Base-by-base conservation (phyloP, 2,329 filamentous ascomycete genomes). In the Camillea tinctor region DNA sequence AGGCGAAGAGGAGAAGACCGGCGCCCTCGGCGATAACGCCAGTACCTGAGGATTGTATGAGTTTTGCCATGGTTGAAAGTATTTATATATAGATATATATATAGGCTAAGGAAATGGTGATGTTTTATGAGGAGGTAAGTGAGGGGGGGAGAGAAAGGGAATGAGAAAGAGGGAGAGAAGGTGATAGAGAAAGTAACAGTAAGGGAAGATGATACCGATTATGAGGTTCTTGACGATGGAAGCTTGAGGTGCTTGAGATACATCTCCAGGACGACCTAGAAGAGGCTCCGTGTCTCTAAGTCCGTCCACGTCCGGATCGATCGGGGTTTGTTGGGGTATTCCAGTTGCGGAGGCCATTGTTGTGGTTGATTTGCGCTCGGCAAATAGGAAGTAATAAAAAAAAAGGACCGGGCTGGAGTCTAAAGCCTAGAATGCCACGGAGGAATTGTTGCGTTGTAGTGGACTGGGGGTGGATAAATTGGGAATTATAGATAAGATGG, bases 21-120 rank as follows among this genome's bases (percentile, higher is more conserved):
- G 92, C 94, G 50, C 85, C 83, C 76, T 97, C 93, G 49, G 92
- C 91, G 61, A 97, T 76, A 61, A 89, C 82, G 59, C 87, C 94
- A 17, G 93, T 96, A 64, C 92, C 93, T 95, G 70, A 54, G 36
- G 67, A 67, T 54, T 68, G 67, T 66, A 71, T 73, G 62, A 74
- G 72, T 66, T 69, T 71, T 59, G 68, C 58, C 72, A 73, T 73
- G 20, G 52, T 20, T 57, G 50, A 51, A 15, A 58, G 48, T 22
- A 22, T 49, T 51, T 58, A 15, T n/a, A n/a, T n/a, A n/a, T n/a
- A n/a, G n/a, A n/a, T n/a, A n/a, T n/a, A n/a, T n/a, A n/a, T n/a
- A n/a, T 23, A 57, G 30, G 52, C n/a, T 21, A 54, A 50, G 24
- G 40, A 52, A 49, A 54, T 40, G 48, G 56, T 54, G 55, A 48